phyloP scores from a whole-genome alignment of 106 monocot species.

The Platanthera zijinensis region DNA sequence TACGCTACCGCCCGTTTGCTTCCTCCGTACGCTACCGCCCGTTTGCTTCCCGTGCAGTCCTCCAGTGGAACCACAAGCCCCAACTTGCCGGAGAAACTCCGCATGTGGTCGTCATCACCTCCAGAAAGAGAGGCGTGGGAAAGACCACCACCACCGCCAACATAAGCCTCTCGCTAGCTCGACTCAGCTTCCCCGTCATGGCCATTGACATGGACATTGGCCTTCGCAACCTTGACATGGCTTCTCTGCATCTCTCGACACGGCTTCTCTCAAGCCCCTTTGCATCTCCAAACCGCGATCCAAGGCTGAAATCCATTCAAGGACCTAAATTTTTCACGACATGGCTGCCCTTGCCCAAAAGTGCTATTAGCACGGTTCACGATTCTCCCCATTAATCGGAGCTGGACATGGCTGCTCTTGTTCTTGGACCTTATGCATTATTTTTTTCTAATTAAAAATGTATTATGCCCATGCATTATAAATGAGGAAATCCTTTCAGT shows the following conservation, averaged over 20 bases:
- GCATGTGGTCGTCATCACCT: slow-evolving; percentile 71
- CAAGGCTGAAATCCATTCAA: neutral
- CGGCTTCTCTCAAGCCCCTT: slow-evolving; percentile 36
- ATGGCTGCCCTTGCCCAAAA: too few species aligned
- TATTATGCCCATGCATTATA: too few species aligned
- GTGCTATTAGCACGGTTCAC: too few species aligned
- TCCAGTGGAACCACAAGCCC: slow-evolving; percentile 63
- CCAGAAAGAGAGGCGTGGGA: slow-evolving; percentile 93
- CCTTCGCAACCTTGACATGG: slow-evolving; percentile 87
- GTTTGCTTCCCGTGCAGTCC: slow-evolving; percentile 10
- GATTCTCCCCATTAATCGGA: too few species aligned
- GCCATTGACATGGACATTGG: slow-evolving; percentile 80
- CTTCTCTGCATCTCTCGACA: slow-evolving; percentile 63
- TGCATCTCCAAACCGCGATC: slow-evolving; percentile 12
- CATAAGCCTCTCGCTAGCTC: slow-evolving; percentile 78
- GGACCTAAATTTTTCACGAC: too few species aligned
- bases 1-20: neutral
- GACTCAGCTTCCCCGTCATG: slow-evolving; percentile 61
- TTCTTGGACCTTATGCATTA: too few species aligned
- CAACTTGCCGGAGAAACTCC: slow-evolving; percentile 67
- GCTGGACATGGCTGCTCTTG: too few species aligned
- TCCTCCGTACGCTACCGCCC: neutral
- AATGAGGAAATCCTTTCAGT: too few species aligned
- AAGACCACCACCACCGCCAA: slow-evolving; percentile 97
- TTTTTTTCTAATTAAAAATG: too few species aligned